phyloP scores from a whole-genome alignment of 441 rosid species.

The Bocquillonia castaneifolia region DNA sequence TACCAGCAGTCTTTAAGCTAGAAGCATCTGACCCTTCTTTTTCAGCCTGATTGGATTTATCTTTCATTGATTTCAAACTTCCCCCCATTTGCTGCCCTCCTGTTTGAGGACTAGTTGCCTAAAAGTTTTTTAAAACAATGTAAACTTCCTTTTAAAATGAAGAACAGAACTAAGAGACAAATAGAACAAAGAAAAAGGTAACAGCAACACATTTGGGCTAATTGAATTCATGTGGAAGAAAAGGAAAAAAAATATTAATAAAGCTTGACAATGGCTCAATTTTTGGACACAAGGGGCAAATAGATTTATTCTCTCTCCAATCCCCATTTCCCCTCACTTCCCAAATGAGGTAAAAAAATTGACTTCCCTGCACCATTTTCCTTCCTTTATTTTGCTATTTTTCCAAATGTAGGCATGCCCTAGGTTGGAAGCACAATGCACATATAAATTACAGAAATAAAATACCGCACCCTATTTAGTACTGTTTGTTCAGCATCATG shows the following conservation, averaged over 20 bases:
- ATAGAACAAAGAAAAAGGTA: background rate
- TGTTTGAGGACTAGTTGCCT: conserved; percentile 94
- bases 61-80: conserved; percentile 84
- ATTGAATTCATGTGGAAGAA: background rate
- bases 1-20: conserved; percentile 81
- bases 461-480: conserved; percentile 55
- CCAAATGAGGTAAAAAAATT: background rate
- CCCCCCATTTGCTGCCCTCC: conserved; percentile 71
- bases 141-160: no score
- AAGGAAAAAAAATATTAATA: conserved; percentile 6
- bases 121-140: no score
- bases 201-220: background rate
- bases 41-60: conserved; percentile 47
- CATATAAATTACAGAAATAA: conserved; percentile 1
- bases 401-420: background rate
- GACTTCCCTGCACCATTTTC: background rate
- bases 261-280: background rate
- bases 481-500: conserved; percentile 80
- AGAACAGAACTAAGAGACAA: background rate
- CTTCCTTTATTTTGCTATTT: background rate
- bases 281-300: background rate
- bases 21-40: conserved; percentile 78
- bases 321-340: background rate
- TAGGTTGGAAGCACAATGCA: background rate
- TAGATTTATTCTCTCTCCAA: background rate